phyloP scores from a whole-genome alignment of 495 filamentous ascomycete genomes.

The Hyaloscypha bicolor region DNA sequence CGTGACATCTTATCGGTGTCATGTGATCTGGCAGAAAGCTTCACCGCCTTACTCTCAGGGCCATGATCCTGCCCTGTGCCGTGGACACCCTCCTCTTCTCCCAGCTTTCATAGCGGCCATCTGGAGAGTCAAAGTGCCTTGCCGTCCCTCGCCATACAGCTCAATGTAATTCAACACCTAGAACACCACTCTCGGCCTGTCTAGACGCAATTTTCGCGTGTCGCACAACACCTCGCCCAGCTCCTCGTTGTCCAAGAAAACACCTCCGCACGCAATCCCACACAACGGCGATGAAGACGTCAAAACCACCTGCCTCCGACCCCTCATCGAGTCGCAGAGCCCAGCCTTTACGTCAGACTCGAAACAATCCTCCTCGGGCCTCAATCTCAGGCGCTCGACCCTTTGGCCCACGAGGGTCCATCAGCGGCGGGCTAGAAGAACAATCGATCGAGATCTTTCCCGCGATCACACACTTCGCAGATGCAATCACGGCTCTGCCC shows the following conservation, averaged over 20 bases:
- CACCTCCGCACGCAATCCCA: conserved; percentile 9
- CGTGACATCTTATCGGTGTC: neutral
- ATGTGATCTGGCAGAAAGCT: neutral
- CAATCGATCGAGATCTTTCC: conserved; percentile 75
- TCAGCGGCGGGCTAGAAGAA: conserved; percentile 39
- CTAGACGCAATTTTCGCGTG: conserved; percentile 8
- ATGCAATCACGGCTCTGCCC: conserved; percentile 88
- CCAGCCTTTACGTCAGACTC: conserved; percentile 62
- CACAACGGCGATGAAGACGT: conserved; percentile 50
- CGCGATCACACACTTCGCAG: conserved; percentile 91
- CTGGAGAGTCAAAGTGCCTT: neutral
- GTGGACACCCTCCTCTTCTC: conserved; percentile 1
- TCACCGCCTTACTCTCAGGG: neutral
- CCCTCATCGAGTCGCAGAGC: conserved; percentile 53
- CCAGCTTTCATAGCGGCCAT: conserved; percentile 8
- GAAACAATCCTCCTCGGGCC: conserved; percentile 54
- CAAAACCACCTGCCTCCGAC: conserved; percentile 45
- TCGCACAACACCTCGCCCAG: conserved; percentile 21
- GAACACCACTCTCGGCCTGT: conserved; percentile 8
- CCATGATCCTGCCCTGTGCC: neutral
- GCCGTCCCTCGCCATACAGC: conserved; percentile 1
- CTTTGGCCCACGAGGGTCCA: conserved; percentile 41
- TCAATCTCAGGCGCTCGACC: conserved; percentile 45
- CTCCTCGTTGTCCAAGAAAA: conserved; percentile 12
- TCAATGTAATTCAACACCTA: conserved; percentile 28